Evolutionary conservation across 176 grass and related monocot genomes (phyloP), one percentile per base, ranked within the genome.

Genomic region (Triticum turgidum): DNA sequence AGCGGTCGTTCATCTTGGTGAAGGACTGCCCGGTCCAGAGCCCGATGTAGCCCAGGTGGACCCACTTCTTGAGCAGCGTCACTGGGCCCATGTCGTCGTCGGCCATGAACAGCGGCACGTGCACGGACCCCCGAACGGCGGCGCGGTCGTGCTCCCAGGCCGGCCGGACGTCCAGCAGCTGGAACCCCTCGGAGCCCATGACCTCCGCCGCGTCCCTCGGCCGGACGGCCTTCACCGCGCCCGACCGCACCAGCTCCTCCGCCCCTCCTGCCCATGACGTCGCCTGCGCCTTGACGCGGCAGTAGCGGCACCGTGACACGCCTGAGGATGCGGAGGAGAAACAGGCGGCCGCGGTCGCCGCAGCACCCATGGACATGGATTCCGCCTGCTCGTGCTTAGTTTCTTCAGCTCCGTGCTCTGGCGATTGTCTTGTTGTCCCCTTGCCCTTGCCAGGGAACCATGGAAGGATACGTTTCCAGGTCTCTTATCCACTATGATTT

Each of bases 61-160:
- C 94, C 97, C 97, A 96, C 89, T 94, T 96, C 85, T 94, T 99
- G 9, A 99, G 94, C 69, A 99, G 87, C 59, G 94, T 99, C 52
- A 94, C 33, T 34, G 83, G 87, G 27, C 89, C 58, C 79, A 82
- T 85, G 78, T 93, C 90, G 13, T 80, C 82, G 72, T 99, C 97
- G 11, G 56, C 90, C 5, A 93, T 87, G 84, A 94, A 99, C 29
- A 99, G 87, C 21, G 94, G 83, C 15, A 88, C 89, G 61, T 99
- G 97, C 7, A 80, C 56, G 6, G 92, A 91, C n/a, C 87, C 89
- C 21, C 75, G 68, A 25, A 99, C 94, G 14, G 79, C 78, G 25
- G 90, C 97, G 81, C 92, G 91, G 44, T 83, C 87, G 82, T 86
- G 22, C 90, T 96, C 97, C 97, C 97, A 99, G 69, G 80, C 44